Evolutionary conservation across 306 rosid genomes (phyloP).

Genomic region (Lablab purpureus): DNA sequence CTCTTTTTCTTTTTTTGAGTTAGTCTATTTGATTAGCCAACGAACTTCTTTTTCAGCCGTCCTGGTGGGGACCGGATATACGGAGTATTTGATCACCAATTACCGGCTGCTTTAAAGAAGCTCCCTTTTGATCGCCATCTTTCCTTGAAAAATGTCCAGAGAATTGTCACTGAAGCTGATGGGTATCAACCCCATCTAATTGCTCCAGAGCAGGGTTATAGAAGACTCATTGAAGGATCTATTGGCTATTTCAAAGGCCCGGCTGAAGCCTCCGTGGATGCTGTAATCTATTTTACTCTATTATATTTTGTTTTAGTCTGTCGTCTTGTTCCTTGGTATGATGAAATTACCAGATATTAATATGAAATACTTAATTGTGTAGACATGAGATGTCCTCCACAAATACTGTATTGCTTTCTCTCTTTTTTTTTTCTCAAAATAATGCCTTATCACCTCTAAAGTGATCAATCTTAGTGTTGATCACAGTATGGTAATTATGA

Average conservation of each 20-base stretch:
- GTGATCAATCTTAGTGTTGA: constrained; percentile 22
- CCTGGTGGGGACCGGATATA: constrained; percentile 99
- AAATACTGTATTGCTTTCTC: neutral
- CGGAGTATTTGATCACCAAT: constrained; percentile 93
- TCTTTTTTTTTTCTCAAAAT: neutral
- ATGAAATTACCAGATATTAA: constrained; percentile 17
- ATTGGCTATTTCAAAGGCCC: constrained; percentile 97
- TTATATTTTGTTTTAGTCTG: constrained; percentile 13
- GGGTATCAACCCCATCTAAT: constrained; percentile 99
- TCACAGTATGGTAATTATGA: neutral
- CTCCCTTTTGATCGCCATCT: constrained; percentile 98
- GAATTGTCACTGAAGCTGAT: constrained; percentile 95
- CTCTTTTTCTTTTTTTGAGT: neutral
- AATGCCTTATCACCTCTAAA: constrained; percentile 16
- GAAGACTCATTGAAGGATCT: constrained; percentile 96
- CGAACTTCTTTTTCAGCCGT: constrained; percentile 64
- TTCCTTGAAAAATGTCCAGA: constrained; percentile 85
- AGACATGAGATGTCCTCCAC: neutral
- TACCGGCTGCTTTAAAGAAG: constrained; percentile 97
- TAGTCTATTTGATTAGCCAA: constrained; percentile 26
- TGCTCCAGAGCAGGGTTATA: constrained; percentile 99
- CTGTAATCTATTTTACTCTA: constrained; percentile 66
- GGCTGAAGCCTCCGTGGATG: constrained; percentile 99
- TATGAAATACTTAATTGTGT: constrained; percentile 13
- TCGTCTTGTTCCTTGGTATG: constrained; percentile 32